These are phyloP conservation scores for Neonothopanus nambi DNA, from an alignment of 1,284 basidiomycete genomes.

Conservation along the genomic window DNA sequence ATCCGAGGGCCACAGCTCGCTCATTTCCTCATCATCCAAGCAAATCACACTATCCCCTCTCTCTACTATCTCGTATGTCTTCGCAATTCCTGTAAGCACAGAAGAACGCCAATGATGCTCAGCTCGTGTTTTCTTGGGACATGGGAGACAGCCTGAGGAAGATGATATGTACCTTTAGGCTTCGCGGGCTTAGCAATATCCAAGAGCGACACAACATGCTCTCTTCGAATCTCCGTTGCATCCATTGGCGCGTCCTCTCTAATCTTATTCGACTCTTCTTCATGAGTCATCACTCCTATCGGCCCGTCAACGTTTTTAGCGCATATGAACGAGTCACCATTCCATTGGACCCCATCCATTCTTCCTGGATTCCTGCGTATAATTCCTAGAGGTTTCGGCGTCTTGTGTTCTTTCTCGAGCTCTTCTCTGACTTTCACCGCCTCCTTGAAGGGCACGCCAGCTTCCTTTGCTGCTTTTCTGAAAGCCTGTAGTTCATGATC, in stretches of 20 bases:
- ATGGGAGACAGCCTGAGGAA: background rate
- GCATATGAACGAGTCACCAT: conserved; percentile 24
- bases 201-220: conserved; percentile 16
- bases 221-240: background rate
- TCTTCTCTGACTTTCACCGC: background rate
- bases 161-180: conserved; percentile 17
- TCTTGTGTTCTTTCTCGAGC: background rate
- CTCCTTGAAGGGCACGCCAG: conserved; percentile 11
- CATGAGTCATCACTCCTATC: background rate
- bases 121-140: background rate
- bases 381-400: background rate
- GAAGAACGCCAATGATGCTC: no score
- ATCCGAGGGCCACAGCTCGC: no score
- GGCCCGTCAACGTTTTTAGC: conserved; percentile 20
- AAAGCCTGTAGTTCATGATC: background rate
- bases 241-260: background rate
- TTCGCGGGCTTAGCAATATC: conserved; percentile 22
- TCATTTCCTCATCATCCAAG: conserved; percentile 19
- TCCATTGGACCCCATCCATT: conserved; percentile 27
- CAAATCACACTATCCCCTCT: conserved; percentile 15
- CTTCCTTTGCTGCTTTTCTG: conserved; percentile 1
- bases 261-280: background rate
- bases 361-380: conserved; percentile 24
- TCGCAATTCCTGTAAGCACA: conserved; percentile 21
- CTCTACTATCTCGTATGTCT: conserved; percentile 20